Base-by-base conservation (phyloP, 2,329 filamentous ascomycete genomes). In the Pseudocercospora fijiensis region DNA sequence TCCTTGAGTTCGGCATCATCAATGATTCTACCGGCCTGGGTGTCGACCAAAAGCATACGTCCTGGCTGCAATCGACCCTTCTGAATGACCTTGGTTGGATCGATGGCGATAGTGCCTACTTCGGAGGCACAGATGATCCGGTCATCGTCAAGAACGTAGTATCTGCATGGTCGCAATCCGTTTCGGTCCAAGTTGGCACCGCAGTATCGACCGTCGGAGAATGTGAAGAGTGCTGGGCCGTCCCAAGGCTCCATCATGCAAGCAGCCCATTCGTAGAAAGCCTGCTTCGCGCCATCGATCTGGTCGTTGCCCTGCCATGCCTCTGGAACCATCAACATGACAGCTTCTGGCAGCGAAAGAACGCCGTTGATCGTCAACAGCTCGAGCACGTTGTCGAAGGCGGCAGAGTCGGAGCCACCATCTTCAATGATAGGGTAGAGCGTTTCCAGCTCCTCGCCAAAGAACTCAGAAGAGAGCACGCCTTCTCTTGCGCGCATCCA, bases 231-330 rank as follows among this genome's bases (percentile, higher is more conserved):
- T 61, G 94, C 94, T 33, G 94, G 94, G 18, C 94, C 94, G 79
- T 98, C 94, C 94, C 94, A 98, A 16, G 94, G 93, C 82, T 98
- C 94, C 94, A 98, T 98, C 83, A 96, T 90, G 78, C 94, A 98
- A 70, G 92, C 93, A 73, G 94, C 94, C 92, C 94, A 98, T 78
- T 98, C 93, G 80, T 98, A 98, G 80, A 97, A 98, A 58, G 94
- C 94, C 64, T 93, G 91, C 82, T 98, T 98, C 74, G 91, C 90
- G 62, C 92, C 91, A 73, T 97, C 93, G 90, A 98, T 96, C 65
- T 88, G 83, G 41, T 88, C 83, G 78, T 97, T 97, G 66, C 93
- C 94, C 79, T 98, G 92, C 94, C 94, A 98, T 65, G 94, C 94
- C 80, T 98, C 94, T 22, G 94, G 94, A 57, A 98, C 91, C 93